These are phyloP conservation scores for Globisporangium nagaii DNA, from an alignment of 352 stramenopile genomes.

Conservation along the genomic window DNA sequence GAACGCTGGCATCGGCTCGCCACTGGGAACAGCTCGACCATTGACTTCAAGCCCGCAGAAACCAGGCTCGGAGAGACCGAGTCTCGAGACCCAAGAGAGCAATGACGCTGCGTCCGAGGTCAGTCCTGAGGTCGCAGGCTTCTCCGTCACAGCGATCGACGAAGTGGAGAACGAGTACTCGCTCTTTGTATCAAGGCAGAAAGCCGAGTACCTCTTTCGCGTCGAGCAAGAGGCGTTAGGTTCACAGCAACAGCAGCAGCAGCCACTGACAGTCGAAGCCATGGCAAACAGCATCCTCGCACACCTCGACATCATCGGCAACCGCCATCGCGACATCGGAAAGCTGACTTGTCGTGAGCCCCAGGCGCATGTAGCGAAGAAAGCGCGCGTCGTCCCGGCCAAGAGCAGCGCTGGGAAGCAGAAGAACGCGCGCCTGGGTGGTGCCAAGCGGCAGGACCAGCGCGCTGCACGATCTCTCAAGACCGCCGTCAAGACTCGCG, in stretches of 20 bases:
- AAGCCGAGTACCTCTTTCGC: slow-evolving; percentile 38
- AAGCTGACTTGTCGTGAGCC: slow-evolving; percentile 51
- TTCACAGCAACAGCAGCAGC: background rate
- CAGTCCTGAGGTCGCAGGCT: too few species aligned
- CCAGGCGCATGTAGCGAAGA: slow-evolving; percentile 31
- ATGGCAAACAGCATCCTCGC: slow-evolving; percentile 46
- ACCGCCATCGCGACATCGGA: slow-evolving; percentile 57
- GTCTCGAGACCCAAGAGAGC: background rate
- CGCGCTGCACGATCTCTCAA: slow-evolving; percentile 42
- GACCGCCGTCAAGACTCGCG: slow-evolving; percentile 30
- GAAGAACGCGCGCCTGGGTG: slow-evolving; percentile 32
- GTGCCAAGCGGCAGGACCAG: slow-evolving; percentile 45
- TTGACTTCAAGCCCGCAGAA: background rate
- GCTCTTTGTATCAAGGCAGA: slow-evolving; percentile 39
- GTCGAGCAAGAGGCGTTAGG: slow-evolving; percentile 11
- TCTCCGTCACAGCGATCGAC: slow-evolving; percentile 50
- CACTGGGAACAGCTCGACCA: slow-evolving; percentile 1
- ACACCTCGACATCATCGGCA: slow-evolving; percentile 61
- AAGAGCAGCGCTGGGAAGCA: slow-evolving; percentile 22
- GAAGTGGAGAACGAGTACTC: slow-evolving; percentile 66
- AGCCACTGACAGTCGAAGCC: slow-evolving; percentile 13
- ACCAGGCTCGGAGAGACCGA: background rate
- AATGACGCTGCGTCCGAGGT: background rate
- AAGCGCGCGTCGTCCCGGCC: slow-evolving; percentile 24
- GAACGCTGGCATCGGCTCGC: slow-evolving; percentile 2